phyloP scores from a whole-genome alignment of 2,329 filamentous ascomycete species.

The Phoma sp. region DNA sequence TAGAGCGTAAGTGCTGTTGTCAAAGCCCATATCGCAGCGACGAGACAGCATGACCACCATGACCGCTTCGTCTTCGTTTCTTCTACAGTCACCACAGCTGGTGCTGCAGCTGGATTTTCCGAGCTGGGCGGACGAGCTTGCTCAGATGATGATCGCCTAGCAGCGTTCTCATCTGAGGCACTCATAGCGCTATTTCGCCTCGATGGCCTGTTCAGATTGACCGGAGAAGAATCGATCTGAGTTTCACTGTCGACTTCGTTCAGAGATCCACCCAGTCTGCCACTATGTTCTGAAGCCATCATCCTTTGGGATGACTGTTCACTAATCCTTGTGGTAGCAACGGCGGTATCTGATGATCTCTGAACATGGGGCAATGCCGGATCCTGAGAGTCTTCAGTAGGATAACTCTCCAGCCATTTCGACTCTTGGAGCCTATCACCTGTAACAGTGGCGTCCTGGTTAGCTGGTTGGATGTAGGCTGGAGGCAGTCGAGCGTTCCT shows the following conservation, averaged over 20 bases:
- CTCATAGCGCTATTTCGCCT: background rate
- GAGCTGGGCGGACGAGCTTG: background rate
- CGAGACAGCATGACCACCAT: background rate
- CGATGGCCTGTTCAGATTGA: background rate
- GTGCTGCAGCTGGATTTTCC: background rate
- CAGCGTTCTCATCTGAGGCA: too few species aligned
- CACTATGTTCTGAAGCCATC: background rate
- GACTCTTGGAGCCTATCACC: background rate
- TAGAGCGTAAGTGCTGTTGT: background rate
- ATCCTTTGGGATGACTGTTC: background rate
- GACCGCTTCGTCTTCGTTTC: too few species aligned
- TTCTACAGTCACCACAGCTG: background rate
- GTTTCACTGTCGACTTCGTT: background rate
- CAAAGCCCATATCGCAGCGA: background rate
- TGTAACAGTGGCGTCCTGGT: background rate
- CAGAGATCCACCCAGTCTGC: background rate
- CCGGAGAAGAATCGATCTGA: background rate
- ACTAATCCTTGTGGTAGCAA: background rate
- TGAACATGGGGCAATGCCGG: background rate
- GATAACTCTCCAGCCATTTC: too few species aligned
- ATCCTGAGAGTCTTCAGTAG: background rate
- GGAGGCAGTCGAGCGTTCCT: background rate
- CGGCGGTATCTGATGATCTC: background rate
- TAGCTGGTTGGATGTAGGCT: background rate
- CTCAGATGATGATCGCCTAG: background rate